Evolutionary conservation across 768 basidiomycete species (phyloP), one percentile per base, ranked within the genome.

Genomic region (Fomitopsis pulvina): DNA sequence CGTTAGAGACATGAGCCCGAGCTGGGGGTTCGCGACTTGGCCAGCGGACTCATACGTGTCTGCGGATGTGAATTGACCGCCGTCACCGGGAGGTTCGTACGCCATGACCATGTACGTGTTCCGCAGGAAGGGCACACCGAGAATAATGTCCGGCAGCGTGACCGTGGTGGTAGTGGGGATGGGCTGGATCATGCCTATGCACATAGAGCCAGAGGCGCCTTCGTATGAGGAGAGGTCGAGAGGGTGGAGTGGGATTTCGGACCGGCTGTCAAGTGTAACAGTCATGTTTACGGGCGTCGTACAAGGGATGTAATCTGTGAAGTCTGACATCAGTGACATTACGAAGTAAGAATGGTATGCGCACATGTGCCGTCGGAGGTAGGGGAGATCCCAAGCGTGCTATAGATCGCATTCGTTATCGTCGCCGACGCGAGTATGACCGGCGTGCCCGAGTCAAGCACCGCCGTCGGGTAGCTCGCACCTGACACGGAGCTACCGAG

Each of bases 21-120:
- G 71, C 0, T 69, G 63, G 0, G 87, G 74, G 54, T 76, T 66
- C 7, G 55, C 9, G 46, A 53, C 39, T 52, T 38, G 29, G 44
- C 47, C 29, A 49, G 45, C 26, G 34, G 58, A 28, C 8, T 55
- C 45, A 39, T 48, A 56, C 24, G 54, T 52, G 39, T 55, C 49
- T 21, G 58, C 56, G 28, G 45, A 47, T 25, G 72, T 66, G 62
- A 84, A 80, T 3, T 58, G 56, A 12, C 83, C 83, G 21, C 71
- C 57, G 0, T 63, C 37, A 41, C 68, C 58, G 2, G 81, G 81
- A 0, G 58, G 51, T 41, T 76, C 70, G 61, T 83, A 87, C 0
- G 81, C 82, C 75, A 89, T 77, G 54, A 92, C 86, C 11, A 79
- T 83, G 60, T 92, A 91, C 3, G 79, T 74, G 58, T 82, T 89